Conservation (phyloP, 176 grass and related monocot species). For the Zoysia pacifica region DNA sequence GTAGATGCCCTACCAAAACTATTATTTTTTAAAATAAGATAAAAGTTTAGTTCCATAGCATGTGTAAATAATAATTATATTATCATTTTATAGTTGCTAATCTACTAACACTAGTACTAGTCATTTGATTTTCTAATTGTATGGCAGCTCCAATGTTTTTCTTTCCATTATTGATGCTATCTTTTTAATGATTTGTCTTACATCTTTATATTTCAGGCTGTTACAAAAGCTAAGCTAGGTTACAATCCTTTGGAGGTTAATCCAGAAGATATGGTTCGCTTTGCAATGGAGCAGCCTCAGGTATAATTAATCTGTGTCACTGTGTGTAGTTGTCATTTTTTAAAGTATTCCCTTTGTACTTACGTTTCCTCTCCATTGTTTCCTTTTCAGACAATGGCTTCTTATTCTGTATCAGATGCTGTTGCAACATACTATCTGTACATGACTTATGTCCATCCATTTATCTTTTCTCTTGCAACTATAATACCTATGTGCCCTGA, state of each 20-base stretch:
- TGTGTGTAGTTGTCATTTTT: slow-evolving; percentile 26
- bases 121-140: slow-evolving; percentile 24
- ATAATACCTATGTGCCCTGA: slow-evolving; percentile 96
- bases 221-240: slow-evolving; percentile 97
- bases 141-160: background rate
- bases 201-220: slow-evolving; percentile 69
- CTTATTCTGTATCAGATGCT: slow-evolving; percentile 98
- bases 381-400: slow-evolving; percentile 95
- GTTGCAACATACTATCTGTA: slow-evolving; percentile 95
- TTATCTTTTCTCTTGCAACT: slow-evolving; percentile 99
- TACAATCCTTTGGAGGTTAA: slow-evolving; percentile 95
- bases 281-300: slow-evolving; percentile 90
- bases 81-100: background rate
- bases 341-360: slow-evolving; percentile 24
- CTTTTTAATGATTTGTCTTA: slow-evolving; percentile 28
- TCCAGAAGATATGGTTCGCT: slow-evolving; percentile 99
- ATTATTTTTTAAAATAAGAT: slow-evolving; percentile 3
- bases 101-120: slow-evolving; percentile 1
- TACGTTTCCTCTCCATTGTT: slow-evolving; percentile 31
- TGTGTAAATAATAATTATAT: background rate
- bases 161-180: background rate
- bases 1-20: slow-evolving; percentile 19
- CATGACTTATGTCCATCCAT: slow-evolving; percentile 99
- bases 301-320: slow-evolving; percentile 40
- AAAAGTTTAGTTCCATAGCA: background rate